Evolutionary conservation across 371 early-diverging fungal genomes (phyloP), one percentile per base, ranked within the genome.

Genomic region (Rhizopus stolonifer): DNA sequence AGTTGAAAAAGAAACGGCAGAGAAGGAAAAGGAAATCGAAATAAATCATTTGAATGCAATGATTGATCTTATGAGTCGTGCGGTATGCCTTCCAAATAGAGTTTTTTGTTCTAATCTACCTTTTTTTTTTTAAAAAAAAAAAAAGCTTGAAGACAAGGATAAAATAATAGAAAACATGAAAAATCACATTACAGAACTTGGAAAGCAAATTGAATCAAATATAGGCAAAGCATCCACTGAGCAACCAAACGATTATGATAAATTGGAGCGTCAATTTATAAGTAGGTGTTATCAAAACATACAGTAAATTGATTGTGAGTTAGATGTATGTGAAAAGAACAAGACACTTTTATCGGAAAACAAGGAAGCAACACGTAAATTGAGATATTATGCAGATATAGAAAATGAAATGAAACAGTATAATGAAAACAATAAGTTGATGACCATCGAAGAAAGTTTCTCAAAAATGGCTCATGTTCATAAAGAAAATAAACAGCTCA

Each of bases 301-400:
- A 14, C 3, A 45, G 23, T 8, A 3, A 29, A 15, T 17, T 26
- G 23, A 13, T 23, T 6, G 31, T 7, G 31, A 29, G 10, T 10
- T 29, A 14, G 19, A 3, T 24, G 9, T 25, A 18, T 22, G 10
- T 47, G 49, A 50, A 26, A 11, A 39, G 31, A 18, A 50, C 23
- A 24, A 46, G 46, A 39, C 31, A 18, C 36, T 52, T 21, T 32
- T 52, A 47, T 39, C 46, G 8, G 47, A 73, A 40, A 71, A 67
- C 19, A 29, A 52, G 22, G 60, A 67, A 21, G 33, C 71, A 39
- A 50, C 47, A 18, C 31, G 59, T 0, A 67, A 74, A 11, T 61
- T 69, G 22, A 62, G 58, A 17, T 72, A 71, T 33, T 65, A 56
- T 47, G 65, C 69, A 32, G 61, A 69, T 26, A 55, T 67, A 21